Evolutionary conservation across 805 yeast species (phyloP).

Genomic region (Metschnikowia aberdeeniae): DNA sequence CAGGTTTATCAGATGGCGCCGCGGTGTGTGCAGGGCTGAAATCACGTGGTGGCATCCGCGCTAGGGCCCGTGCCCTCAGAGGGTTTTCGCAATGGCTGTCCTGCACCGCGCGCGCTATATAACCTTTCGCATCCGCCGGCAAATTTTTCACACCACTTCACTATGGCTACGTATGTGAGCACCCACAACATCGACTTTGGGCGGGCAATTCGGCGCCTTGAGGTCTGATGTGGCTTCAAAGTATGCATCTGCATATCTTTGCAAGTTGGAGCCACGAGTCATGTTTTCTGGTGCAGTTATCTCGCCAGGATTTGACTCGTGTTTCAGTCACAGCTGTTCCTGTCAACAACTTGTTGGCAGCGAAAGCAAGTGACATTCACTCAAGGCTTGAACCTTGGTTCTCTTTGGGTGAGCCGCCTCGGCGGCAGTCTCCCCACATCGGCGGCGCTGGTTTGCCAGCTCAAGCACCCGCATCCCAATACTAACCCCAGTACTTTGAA

Average conservation of each 20-base stretch:
- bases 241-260: background rate
- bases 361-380: conserved; percentile 13
- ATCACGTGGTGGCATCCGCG: background rate
- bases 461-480: background rate
- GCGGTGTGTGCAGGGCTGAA: too few relatives aligned
- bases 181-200: conserved; percentile 15
- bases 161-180: conserved; percentile 35
- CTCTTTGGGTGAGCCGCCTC: background rate
- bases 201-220: conserved; percentile 12
- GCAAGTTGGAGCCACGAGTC: conserved; percentile 6
- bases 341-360: conserved; percentile 3
- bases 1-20: background rate
- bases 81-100: background rate
- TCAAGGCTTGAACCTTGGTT: background rate
- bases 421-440: background rate
- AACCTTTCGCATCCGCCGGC: conserved; percentile 6
- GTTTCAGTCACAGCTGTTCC: conserved; percentile 21
- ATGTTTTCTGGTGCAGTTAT: background rate
- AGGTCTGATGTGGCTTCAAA: conserved; percentile 17
- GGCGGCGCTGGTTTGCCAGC: background rate
- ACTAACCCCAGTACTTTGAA: conserved; percentile 40
- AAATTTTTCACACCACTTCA: conserved; percentile 10
- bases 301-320: conserved; percentile 13
- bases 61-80: conserved; percentile 2
- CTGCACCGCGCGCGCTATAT: conserved; percentile 4